phyloP scores from a whole-genome alignment of 257 asterid genomes.

The Jasminum sambac region DNA sequence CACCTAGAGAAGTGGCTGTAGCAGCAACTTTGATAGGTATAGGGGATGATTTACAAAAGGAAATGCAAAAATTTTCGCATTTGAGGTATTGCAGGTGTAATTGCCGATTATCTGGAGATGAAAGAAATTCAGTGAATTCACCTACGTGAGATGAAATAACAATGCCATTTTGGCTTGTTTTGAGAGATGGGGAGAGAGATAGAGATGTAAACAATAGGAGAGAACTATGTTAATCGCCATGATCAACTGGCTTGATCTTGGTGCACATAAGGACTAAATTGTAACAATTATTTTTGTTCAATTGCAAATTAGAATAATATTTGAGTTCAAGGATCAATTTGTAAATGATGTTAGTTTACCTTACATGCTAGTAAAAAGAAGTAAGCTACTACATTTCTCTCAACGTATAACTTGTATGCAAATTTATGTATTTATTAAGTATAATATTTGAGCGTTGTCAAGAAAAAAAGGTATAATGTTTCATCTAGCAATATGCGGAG shows the following conservation, averaged over 20 bases:
- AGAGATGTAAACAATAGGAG: neutral
- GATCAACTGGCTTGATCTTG: neutral
- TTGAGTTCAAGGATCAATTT: neutral
- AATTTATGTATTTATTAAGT: no score
- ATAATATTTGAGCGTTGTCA: no score
- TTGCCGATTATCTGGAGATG: slow-evolving; percentile 26
- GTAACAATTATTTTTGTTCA: neutral
- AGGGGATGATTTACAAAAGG: slow-evolving; percentile 27
- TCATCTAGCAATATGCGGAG: no score
- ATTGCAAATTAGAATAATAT: neutral
- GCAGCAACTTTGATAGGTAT: slow-evolving; percentile 18
- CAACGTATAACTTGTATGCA: no score
- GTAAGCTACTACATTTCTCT: no score
- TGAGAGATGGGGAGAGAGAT: neutral
- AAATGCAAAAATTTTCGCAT: neutral
- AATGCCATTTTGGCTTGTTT: slow-evolving; percentile 35
- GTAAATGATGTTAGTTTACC: neutral
- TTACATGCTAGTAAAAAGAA: no score
- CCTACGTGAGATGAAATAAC: slow-evolving; percentile 30
- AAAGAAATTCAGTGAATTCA: slow-evolving; percentile 17
- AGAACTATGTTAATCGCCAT: neutral
- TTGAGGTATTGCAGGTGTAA: neutral
- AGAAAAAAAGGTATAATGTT: no score
- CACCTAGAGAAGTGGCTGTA: slow-evolving; percentile 22
- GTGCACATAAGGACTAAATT: neutral